Conservation (phyloP, 2,329 filamentous ascomycete genomes). For the Paecilomyces dactylethromorphus region DNA sequence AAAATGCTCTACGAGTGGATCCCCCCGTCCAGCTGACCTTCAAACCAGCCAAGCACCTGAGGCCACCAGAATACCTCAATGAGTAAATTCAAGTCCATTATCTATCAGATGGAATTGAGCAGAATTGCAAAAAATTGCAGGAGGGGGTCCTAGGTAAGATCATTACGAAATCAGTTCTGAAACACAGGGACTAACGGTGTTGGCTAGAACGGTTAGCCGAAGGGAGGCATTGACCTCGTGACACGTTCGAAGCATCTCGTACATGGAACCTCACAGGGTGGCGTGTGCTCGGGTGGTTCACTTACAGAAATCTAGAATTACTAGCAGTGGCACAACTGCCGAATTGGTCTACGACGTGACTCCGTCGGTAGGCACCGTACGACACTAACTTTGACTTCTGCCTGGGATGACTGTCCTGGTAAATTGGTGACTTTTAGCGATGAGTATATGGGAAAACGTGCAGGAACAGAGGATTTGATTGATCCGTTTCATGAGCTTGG, state of each 20-base stretch:
- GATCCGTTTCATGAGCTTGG: background rate
- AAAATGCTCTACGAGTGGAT: background rate
- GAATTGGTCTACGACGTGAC: background rate
- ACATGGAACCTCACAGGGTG: background rate
- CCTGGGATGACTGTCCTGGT: background rate
- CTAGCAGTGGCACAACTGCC: background rate
- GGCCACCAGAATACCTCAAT: background rate
- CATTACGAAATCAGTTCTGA: background rate
- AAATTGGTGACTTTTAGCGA: background rate
- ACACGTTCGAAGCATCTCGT: background rate
- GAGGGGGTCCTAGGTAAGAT: background rate
- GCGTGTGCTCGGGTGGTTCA: background rate
- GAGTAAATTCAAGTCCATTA: background rate
- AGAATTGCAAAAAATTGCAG: background rate
- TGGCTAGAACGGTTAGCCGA: background rate
- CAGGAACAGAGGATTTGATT: background rate
- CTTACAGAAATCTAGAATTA: background rate
- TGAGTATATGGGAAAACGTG: background rate
- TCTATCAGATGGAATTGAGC: background rate
- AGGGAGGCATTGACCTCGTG: background rate
- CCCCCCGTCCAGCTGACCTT: background rate
- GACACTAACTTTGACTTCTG: background rate
- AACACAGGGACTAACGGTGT: background rate
- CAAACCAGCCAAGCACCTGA: background rate
- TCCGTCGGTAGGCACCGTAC: background rate